phyloP scores from a whole-genome alignment of 257 asterid genomes.

The Gynochthodes officinalis region DNA sequence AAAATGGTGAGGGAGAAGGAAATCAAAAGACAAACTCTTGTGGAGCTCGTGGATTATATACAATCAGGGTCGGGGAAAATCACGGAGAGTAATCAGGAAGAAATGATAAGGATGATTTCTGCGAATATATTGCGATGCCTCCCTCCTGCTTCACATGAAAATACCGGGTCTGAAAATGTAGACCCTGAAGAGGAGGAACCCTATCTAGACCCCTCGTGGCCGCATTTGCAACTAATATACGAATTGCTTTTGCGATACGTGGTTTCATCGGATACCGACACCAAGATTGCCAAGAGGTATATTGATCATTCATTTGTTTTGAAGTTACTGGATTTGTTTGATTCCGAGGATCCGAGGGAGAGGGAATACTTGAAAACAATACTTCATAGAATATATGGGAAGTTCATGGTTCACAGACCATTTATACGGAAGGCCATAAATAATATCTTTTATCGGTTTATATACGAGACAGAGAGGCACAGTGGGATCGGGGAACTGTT shows the following conservation, averaged over 20 bases:
- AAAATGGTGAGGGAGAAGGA: constrained; percentile 63
- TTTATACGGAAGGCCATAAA: constrained; percentile 82
- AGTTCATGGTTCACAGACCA: constrained; percentile 89
- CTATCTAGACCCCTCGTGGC: constrained; percentile 71
- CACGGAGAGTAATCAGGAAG: constrained; percentile 62
- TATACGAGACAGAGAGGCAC: constrained; percentile 72
- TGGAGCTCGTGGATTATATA: constrained; percentile 65
- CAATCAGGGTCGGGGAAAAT: constrained; percentile 58
- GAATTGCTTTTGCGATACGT: constrained; percentile 71
- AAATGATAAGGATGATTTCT: constrained; percentile 65
- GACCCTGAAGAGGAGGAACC: constrained; percentile 77
- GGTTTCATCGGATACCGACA: constrained; percentile 64
- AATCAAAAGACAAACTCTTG: constrained; percentile 59
- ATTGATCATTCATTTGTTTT: constrained; percentile 69
- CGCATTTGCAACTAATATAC: constrained; percentile 65
- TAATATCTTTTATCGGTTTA: constrained; percentile 66
- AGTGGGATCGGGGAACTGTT: constrained; percentile 77
- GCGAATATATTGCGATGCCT: constrained; percentile 63
- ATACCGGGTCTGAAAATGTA: constrained; percentile 46
- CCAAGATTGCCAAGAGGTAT: constrained; percentile 65
- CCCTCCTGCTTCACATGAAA: constrained; percentile 63
- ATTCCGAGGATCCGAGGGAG: constrained; percentile 82
- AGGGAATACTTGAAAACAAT: constrained; percentile 85
- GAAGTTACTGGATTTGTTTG: constrained; percentile 68
- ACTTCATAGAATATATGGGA: constrained; percentile 80